Base-by-base conservation (phyloP, 805 yeast species). In the Jamesozyma spencerorum region DNA sequence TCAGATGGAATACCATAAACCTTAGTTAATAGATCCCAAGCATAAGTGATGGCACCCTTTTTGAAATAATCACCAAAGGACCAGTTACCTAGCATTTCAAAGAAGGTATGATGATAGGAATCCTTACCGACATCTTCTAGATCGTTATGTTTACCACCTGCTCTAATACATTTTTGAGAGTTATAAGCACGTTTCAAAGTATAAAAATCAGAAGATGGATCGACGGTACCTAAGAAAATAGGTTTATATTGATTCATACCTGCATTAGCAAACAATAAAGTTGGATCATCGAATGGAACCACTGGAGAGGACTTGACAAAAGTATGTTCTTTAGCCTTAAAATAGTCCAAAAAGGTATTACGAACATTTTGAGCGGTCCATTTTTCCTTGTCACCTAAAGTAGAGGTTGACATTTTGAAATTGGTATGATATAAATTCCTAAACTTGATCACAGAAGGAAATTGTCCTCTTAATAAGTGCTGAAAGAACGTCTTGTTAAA, bases 191-290 rank as follows among this genome's bases (percentile, higher is more conserved):
- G 75, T 58, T 82, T 85, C 64, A 92, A 72, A 48, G 71, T 69
- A 53, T 86, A 81, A 57, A 90, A 83, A 37, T 87, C 92, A 34
- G 92, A 80, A 18, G 90, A 70, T 26, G 99, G 99, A 54, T 92
- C 97, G 36, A 87, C 97, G 8, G 97, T 88, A 41, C 99, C 99
- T 57, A 88, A 71, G 63, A 92, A 92, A 53, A 92, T 92, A 12
- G 98, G 95, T 66, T 92, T 92, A 67, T 88, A 92, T 70, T 92
- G 99, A 69, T 92, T 92, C 99, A 92, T 92, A 66, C 97, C 98
- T 44, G 99, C 99, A 62, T 92, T 92, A 59, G 98, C 95, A 60
- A 92, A 92, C 47, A 92, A 70, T 47, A 92, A 73, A 19, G 97
- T 90, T 39, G 99, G 98, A 62, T 92, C 99, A 68, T 92, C 97